Conservation (phyloP, 371 early-diverging fungal species). For the Conidiobolus incongruus region DNA sequence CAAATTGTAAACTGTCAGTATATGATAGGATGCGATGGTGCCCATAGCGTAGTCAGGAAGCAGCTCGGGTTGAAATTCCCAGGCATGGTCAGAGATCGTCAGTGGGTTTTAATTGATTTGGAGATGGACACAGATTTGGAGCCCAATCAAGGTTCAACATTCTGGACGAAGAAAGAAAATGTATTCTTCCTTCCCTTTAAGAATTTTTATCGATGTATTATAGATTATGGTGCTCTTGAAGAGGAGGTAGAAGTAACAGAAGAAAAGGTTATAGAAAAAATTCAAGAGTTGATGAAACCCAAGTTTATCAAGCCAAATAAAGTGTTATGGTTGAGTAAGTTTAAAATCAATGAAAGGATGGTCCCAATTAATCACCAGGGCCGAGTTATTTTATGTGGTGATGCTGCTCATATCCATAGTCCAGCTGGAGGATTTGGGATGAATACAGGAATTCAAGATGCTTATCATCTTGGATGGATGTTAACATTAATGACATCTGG, state of each 20-base stretch:
- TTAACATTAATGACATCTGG: constrained; percentile 12
- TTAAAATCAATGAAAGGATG: constrained; percentile 10
- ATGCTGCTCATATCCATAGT: constrained; percentile 16
- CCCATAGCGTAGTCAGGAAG: constrained; percentile 10
- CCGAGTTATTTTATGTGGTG: constrained; percentile 15
- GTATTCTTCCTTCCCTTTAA: not conserved
- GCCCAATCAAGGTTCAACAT: not conserved
- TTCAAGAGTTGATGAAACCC: constrained; percentile 3
- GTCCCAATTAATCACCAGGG: constrained; percentile 9
- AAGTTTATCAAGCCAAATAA: constrained; percentile 5
- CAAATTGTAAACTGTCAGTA: constrained; percentile 8
- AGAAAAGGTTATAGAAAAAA: constrained; percentile 7
- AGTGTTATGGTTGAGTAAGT: constrained; percentile 8
- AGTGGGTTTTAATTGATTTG: not conserved
- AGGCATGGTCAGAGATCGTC: constrained; percentile 6
- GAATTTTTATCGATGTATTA: not conserved
- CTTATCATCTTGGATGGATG: constrained; percentile 20
- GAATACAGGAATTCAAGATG: constrained; percentile 23
- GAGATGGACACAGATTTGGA: not conserved
- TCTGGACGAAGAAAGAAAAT: not conserved
- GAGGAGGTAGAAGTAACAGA: constrained; percentile 6
- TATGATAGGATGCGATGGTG: constrained; percentile 13
- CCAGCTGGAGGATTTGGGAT: constrained; percentile 21
- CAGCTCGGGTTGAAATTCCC: constrained; percentile 9
- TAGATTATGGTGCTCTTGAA: not conserved